A percentile compares a stretch with the other conserved stretches of the same genome.
These are phyloP conservation scores for Hericium alpestre DNA, from an alignment of 768 basidiomycete species.

Conservation along the genomic window DNA sequence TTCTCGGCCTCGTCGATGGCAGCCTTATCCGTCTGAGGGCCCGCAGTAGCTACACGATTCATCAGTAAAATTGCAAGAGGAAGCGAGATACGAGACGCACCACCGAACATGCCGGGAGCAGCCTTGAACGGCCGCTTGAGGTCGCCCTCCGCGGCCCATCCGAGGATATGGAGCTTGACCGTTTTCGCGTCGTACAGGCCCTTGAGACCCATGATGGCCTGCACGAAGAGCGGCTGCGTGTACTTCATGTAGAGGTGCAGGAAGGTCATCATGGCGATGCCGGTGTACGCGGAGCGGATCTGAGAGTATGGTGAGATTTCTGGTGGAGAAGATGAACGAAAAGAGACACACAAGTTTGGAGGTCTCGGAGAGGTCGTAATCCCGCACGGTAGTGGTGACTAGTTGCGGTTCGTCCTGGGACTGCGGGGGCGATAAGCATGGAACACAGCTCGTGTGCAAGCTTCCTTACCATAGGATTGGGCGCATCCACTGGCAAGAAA, in stretches of 20 bases:
- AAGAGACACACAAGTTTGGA: conserved; percentile 58
- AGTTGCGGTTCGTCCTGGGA: conserved; percentile 60
- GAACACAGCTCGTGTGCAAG: not conserved
- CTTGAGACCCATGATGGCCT: conserved; percentile 92
- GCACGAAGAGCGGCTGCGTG: conserved; percentile 94
- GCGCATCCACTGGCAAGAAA: conserved; percentile 51
- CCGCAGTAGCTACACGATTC: conserved; percentile 31
- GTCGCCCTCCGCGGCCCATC: conserved; percentile 72
- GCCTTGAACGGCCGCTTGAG: conserved; percentile 85
- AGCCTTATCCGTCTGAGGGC: conserved; percentile 79
- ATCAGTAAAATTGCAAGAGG: not conserved
- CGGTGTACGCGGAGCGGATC: conserved; percentile 61
- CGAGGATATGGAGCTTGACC: conserved; percentile 73
- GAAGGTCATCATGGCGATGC: conserved; percentile 81
- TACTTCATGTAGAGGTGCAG: conserved; percentile 92
- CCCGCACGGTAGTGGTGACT: conserved; percentile 83
- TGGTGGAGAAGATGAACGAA: conserved; percentile 19
- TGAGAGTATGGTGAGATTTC: conserved; percentile 13
- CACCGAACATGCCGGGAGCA: conserved; percentile 59
- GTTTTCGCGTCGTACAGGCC: conserved; percentile 78
- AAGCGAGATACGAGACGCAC: conserved; percentile 25
- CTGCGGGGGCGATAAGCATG: conserved; percentile 20
- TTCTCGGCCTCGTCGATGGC: conserved; percentile 86
- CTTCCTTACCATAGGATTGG: conserved; percentile 58
- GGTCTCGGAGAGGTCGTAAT: conserved; percentile 86